Evolutionary conservation across 1,139 yeast species (phyloP), one percentile per base, ranked within the genome.

Genomic region (Pichia sp.): DNA sequence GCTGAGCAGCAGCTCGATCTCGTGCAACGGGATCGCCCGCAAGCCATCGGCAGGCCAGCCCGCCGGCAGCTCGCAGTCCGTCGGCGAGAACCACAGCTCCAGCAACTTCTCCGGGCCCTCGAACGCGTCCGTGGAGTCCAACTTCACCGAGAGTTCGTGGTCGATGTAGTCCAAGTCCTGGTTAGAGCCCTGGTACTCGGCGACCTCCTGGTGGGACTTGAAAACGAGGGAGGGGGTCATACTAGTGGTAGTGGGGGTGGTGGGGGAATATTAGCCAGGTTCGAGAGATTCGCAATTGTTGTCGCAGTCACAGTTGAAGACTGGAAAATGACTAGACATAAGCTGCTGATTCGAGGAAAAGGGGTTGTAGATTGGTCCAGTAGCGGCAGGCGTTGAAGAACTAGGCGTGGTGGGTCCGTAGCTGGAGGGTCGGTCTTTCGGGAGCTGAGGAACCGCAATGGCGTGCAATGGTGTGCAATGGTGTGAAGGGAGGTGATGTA

Each of bases 81-180:
- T 66, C 27, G 75, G 67, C 68, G 84, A 84, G 67, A 91, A 85
- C 97, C 97, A 92, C 57, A 93, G 76, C 69, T 93, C 97, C 51
- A 93, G 75, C 56, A 93, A 77, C 72, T 93, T 93, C 71, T 93
- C 99, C 24, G 99, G 98, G 12, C 99, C 99, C 74, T 92, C 98
- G 69, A 92, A 92, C 2, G 97, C 97, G 67, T 83, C 85, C 20
- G 95, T 78, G 36, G 97, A 90, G 72, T 92, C 97, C 61, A 91
- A 74, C 61, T 80, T 79, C 51, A 85, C 85, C n/a, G 95, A 84
- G 52, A 88, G 74, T 61, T 84, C 87, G 71, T 85, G 90, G 70
- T 90, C 90, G 64, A 87, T 82, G 65, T 77, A 87, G 53, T 81
- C 74, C 63, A 60, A 54, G 34, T 44, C 46, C 1, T n/a, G 17